Percentiles rank a stretch among this genome's conserved stretches.
phyloP scores from a whole-genome alignment of 2,329 filamentous ascomycete species.

The Aspergillus chevalieri region DNA sequence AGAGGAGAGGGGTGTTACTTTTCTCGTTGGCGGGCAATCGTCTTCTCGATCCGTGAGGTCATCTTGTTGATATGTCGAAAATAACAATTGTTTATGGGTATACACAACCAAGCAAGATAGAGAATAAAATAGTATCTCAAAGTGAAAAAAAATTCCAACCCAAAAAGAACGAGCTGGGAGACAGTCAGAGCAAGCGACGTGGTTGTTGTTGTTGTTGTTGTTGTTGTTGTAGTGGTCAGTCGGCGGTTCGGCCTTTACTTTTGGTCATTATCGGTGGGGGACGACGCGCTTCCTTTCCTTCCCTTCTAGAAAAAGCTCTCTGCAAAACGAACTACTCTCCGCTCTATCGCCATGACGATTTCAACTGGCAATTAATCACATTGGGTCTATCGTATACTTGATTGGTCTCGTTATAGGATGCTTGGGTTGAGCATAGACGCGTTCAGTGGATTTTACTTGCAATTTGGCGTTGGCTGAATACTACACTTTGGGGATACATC shows the following conservation, averaged over 20 bases:
- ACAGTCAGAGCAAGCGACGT: conserved; percentile 1
- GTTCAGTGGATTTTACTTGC: not conserved
- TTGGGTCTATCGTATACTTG: not conserved
- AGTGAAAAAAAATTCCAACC: not conserved
- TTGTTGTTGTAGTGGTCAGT: not conserved
- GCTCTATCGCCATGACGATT: not conserved
- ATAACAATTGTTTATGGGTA: not conserved
- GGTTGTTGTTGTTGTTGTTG: conserved; percentile 1
- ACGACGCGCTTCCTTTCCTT: not conserved
- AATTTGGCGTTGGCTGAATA: not conserved
- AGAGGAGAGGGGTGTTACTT: conserved; percentile 47
- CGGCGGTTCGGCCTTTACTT: not conserved
- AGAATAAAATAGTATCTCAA: not conserved
- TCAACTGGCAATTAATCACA: not conserved
- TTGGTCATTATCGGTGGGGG: not conserved
- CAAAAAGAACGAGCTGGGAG: not conserved
- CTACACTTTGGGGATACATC: not conserved
- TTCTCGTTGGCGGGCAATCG: conserved; percentile 68
- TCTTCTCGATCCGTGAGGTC: conserved; percentile 57
- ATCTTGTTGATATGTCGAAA: conserved; percentile 18
- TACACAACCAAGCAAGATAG: not conserved
- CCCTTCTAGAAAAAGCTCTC: not conserved
- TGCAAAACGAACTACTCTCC: not conserved
- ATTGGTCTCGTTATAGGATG: not conserved
- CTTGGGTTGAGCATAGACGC: not conserved